phyloP scores from a whole-genome alignment of 2,329 filamentous ascomycete genomes.

The Penicillium sp. region DNA sequence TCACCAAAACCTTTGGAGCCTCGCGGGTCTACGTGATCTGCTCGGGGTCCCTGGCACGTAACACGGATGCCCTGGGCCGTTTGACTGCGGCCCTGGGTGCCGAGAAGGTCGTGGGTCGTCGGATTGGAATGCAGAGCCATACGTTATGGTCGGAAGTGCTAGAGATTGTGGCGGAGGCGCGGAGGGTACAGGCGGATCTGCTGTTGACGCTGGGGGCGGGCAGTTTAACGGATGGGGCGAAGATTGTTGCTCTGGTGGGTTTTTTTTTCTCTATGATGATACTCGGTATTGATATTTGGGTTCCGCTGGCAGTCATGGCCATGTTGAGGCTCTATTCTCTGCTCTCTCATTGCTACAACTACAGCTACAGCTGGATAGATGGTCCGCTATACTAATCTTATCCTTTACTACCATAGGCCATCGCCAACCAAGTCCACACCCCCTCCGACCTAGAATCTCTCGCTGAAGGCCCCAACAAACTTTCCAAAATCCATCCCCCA shows the following conservation, averaged over 20 bases:
- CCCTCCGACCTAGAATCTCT: constrained; percentile 44
- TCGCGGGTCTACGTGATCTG: constrained; percentile 54
- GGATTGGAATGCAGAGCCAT: constrained; percentile 56
- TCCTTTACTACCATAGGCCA: constrained; percentile 31
- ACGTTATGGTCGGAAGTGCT: constrained; percentile 57
- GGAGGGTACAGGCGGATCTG: constrained; percentile 46
- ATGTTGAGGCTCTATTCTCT: not conserved
- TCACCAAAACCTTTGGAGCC: constrained; percentile 47
- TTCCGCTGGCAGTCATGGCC: not conserved
- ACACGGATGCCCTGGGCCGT: constrained; percentile 48
- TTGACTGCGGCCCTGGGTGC: constrained; percentile 46
- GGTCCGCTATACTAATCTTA: constrained; percentile 1
- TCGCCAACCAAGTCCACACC: constrained; percentile 51
- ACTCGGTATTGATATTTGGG: not conserved
- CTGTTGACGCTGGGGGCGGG: constrained; percentile 59
- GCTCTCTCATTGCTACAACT: not conserved
- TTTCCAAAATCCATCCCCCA: constrained; percentile 25
- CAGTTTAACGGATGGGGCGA: constrained; percentile 59
- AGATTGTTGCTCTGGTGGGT: constrained; percentile 51
- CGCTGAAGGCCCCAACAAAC: constrained; percentile 28
- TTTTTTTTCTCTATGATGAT: not conserved
- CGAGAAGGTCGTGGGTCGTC: constrained; percentile 44
- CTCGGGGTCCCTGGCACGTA: constrained; percentile 51
- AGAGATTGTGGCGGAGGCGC: constrained; percentile 48
- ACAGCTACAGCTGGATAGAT: not conserved